These are phyloP conservation scores for Podaxis pistillaris DNA, from an alignment of 768 basidiomycete genomes.

Conservation along the genomic window DNA sequence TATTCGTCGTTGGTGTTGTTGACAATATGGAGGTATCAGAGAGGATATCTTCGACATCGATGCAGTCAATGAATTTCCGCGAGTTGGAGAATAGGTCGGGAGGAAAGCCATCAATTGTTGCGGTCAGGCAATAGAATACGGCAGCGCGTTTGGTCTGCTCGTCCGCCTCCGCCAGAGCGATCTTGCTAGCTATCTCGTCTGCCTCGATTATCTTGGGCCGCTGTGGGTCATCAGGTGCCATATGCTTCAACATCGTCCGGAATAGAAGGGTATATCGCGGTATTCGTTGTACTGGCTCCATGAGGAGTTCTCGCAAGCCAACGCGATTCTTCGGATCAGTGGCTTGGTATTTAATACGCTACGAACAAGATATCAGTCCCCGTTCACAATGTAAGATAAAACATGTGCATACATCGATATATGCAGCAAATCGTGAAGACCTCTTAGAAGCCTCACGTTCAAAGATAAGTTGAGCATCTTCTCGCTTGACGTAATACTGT, in stretches of 20 bases:
- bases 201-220: conserved; percentile 79
- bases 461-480: conserved; percentile 88
- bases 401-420: conserved; percentile 71
- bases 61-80: conserved; percentile 84
- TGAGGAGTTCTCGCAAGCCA: conserved; percentile 86
- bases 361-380: conserved; percentile 16
- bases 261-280: conserved; percentile 93
- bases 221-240: conserved; percentile 77
- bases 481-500: conserved; percentile 88
- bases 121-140: conserved; percentile 80
- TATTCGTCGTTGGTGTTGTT: conserved; percentile 37
- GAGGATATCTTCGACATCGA: conserved; percentile 86
- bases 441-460: conserved; percentile 80
- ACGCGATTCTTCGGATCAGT: conserved; percentile 76
- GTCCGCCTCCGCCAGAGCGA: conserved; percentile 89
- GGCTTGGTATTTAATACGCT: conserved; percentile 87
- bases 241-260: conserved; percentile 88
- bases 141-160: conserved; percentile 89
- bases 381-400: conserved; percentile 10
- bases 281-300: conserved; percentile 96
- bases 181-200: conserved; percentile 83
- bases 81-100: conserved; percentile 87
- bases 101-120: conserved; percentile 89
- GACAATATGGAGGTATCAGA: conserved; percentile 50
- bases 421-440: conserved; percentile 78